Evolutionary conservation across 305 asterid species (phyloP), one percentile per base, ranked within the genome.

Genomic region (Solanum chacoense): DNA sequence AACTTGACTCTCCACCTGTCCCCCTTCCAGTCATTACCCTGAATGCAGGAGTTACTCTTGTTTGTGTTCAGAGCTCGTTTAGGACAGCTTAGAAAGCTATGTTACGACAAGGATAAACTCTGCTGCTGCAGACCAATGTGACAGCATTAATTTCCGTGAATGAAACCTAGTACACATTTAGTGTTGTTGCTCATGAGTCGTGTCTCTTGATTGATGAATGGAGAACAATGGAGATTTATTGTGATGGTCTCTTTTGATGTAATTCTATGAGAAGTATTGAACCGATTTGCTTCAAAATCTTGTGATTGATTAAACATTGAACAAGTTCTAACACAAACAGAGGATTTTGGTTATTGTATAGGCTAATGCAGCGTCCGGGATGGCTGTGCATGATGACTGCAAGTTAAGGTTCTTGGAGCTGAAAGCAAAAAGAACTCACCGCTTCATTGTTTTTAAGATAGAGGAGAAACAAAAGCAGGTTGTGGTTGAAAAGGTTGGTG

Each of bases 301-400:
- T 83, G 73, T 29, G 29, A 29, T 31, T 83, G 29, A 50, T 45
- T 83, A 50, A 83, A 83, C 14, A 7, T 29, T 83, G 40, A 9
- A 50, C 72, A 50, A 83, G 40, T 50, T 83, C 73, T 83, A 83
- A 83, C 73, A 50, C 73, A 8, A 28, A 16, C 18, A 29, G 13
- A 45, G 87, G 31, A 50, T 31, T 50, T 50, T 50, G 87, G 28
- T 83, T 50, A 31, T 11, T 22, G 29, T 83, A 71, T 78, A 95
- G 98, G 96, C 98, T 84, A 95, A 95, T 22, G 95, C 94, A 40
- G 95, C 93, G 4, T 94, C 96, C 88, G 96, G 96, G 87, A 92
- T 93, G 93, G 95, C 94, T 88, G 98, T 95, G 89, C 96, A 95
- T 20, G 98, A 95, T 87, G 98, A 95, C 29, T 95, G 98, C 92